Evolutionary conservation across 148 eudicot genomes (phyloP).

Genomic region (Simmondsia chinensis): DNA sequence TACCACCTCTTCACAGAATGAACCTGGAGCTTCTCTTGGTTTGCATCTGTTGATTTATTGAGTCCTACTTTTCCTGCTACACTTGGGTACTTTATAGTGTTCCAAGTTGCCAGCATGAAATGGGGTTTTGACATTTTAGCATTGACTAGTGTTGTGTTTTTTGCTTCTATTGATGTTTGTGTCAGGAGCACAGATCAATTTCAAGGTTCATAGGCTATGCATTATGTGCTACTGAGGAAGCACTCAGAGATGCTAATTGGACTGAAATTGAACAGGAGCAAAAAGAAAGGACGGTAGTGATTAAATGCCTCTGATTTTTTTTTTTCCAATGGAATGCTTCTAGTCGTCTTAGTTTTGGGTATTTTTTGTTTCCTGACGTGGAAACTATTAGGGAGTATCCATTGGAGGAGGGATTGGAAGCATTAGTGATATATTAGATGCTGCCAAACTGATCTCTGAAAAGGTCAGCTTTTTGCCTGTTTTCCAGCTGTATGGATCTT

Average conservation of each 20-base stretch:
- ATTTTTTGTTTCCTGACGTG: slow-evolving; percentile 20
- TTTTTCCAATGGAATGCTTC: slow-evolving; percentile 1
- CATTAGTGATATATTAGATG: slow-evolving; percentile 81
- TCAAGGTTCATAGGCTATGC: slow-evolving; percentile 94
- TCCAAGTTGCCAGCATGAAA: background rate
- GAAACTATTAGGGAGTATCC: slow-evolving; percentile 73
- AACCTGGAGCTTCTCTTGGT: too few species aligned
- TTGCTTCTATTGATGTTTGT: slow-evolving; percentile 3
- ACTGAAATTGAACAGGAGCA: slow-evolving; percentile 43
- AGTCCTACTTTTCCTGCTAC: background rate
- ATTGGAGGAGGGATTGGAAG: slow-evolving; percentile 95
- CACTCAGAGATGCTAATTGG: slow-evolving; percentile 93
- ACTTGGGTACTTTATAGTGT: background rate
- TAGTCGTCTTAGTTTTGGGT: slow-evolving; percentile 2
- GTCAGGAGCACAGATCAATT: slow-evolving; percentile 73
- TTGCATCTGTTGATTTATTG: too few species aligned
- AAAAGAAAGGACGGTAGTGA: slow-evolving; percentile 73
- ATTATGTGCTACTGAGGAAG: slow-evolving; percentile 91
- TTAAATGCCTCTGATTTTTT: too few species aligned
- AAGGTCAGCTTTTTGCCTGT: slow-evolving; percentile 59
- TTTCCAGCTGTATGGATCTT: too few species aligned
- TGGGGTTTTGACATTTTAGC: background rate
- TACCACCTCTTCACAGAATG: too few species aligned
- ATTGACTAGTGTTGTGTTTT: background rate
- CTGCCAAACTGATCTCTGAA: slow-evolving; percentile 80